Percentiles rank a stretch among this genome's conserved stretches.
phyloP scores from a whole-genome alignment of 1,284 basidiomycete species.

The Moniliophthora roreri region DNA sequence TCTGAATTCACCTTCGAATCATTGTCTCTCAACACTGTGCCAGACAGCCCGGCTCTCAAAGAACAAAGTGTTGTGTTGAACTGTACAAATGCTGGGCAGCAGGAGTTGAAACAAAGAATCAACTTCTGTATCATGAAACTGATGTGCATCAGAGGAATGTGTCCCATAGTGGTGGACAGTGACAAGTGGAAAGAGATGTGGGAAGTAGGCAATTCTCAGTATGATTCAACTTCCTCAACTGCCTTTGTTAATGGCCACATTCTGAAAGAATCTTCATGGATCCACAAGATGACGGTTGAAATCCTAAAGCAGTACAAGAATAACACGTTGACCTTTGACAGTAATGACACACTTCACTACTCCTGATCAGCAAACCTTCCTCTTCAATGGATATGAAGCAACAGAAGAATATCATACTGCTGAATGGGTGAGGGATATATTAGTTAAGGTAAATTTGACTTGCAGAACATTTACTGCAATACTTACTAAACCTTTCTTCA shows the following conservation, averaged over 20 bases:
- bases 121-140: conserved; percentile 20
- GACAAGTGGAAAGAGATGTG: conserved; percentile 24
- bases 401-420: conserved; percentile 23
- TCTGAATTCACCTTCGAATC: not conserved
- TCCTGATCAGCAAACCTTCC: conserved; percentile 19
- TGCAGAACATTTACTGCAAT: not conserved
- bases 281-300: conserved; percentile 14
- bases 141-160: conserved; percentile 22
- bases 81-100: conserved; percentile 1
- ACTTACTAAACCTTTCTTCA: not conserved
- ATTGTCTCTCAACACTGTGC: not conserved
- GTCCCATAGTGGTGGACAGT: conserved; percentile 21
- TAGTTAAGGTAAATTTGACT: not conserved
- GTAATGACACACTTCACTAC: conserved; percentile 31
- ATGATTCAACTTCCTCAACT: conserved; percentile 10
- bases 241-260: conserved; percentile 16
- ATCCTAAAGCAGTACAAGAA: conserved; percentile 20
- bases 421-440: not conserved
- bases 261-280: conserved; percentile 19
- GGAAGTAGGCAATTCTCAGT: conserved; percentile 13
- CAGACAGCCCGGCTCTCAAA: not conserved
- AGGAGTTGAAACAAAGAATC: conserved; percentile 12
- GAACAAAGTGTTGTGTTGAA: not conserved
- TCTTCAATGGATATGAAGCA: conserved; percentile 29
- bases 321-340: conserved; percentile 30